phyloP scores from a whole-genome alignment of 352 stramenopile species.

The Pythium phragmiticola region DNA sequence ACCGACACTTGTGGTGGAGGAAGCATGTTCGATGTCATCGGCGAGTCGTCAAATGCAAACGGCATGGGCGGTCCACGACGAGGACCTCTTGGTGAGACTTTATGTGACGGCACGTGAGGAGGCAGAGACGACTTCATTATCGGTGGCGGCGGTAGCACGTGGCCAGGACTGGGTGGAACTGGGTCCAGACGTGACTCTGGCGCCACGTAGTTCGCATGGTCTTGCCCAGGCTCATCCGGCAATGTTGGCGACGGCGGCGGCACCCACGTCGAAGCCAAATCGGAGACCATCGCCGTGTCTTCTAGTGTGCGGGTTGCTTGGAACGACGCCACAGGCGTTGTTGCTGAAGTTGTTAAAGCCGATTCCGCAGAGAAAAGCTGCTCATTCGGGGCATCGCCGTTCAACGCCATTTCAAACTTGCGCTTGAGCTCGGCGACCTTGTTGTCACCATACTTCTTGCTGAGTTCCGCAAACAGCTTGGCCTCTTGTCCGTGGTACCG shows the following conservation, averaged over 20 bases:
- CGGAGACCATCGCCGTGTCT: neutral
- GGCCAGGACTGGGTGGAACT: neutral
- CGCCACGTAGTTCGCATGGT: neutral
- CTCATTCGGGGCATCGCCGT: conserved; percentile 25
- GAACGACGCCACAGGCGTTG: neutral
- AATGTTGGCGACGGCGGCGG: neutral
- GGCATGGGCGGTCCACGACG: conserved; percentile 17
- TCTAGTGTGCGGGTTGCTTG: neutral
- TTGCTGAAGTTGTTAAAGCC: neutral
- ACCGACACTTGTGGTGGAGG: conserved; percentile 16
- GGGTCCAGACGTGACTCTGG: neutral
- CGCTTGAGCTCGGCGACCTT: conserved; percentile 45
- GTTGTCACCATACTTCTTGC: conserved; percentile 54
- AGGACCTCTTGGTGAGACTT: conserved; percentile 16
- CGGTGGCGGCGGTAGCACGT: neutral
- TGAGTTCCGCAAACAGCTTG: conserved; percentile 63
- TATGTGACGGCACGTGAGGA: neutral
- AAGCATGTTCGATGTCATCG: neutral
- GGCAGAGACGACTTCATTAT: neutral
- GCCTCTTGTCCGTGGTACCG: conserved; percentile 67
- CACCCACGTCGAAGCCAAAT: neutral
- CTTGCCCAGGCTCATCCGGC: too few species aligned
- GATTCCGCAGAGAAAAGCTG: neutral
- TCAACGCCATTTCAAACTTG: conserved; percentile 15
- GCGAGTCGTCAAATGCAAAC: conserved; percentile 16